phyloP scores from a whole-genome alignment of 805 yeast genomes.

The Metschnikowia peoriensis region DNA sequence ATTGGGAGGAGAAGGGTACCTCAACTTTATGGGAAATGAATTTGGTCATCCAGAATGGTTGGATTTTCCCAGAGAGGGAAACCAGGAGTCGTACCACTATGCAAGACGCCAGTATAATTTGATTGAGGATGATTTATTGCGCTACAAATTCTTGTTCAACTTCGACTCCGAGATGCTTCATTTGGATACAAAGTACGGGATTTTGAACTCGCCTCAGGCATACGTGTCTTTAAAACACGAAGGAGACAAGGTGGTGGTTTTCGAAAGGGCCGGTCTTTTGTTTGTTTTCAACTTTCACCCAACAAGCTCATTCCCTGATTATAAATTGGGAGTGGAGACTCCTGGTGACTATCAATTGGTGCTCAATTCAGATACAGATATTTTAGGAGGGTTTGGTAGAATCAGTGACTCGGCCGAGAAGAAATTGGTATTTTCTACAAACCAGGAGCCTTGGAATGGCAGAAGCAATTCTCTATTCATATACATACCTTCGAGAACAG shows the following conservation, averaged over 20 bases:
- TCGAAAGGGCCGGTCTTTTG: constrained; percentile 80
- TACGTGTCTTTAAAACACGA: constrained; percentile 88
- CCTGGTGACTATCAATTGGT: constrained; percentile 76
- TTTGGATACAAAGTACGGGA: constrained; percentile 64
- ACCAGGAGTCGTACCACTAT: constrained; percentile 83
- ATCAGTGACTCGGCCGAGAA: constrained; percentile 37
- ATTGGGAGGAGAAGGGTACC: constrained; percentile 95
- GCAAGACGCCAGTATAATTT: constrained; percentile 94
- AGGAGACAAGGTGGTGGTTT: constrained; percentile 82
- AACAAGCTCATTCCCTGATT: constrained; percentile 75
- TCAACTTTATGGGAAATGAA: constrained; percentile 96
- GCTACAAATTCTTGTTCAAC: constrained; percentile 74
- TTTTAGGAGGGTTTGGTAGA: constrained; percentile 81
- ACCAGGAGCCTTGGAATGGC: constrained; percentile 76
- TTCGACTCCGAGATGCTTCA: constrained; percentile 86
- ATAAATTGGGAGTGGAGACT: constrained; percentile 82
- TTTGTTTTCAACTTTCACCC: constrained; percentile 93
- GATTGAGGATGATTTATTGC: constrained; percentile 71
- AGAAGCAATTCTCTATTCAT: constrained; percentile 76
- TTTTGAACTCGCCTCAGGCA: constrained; percentile 70
- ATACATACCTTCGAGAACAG: constrained; percentile 72
- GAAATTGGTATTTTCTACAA: constrained; percentile 59
- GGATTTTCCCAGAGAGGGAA: constrained; percentile 92
- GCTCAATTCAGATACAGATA: constrained; percentile 66
- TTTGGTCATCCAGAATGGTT: constrained; percentile 99